These are phyloP conservation scores for Allomyces javanicus DNA, from an alignment of 192 early-diverging fungal genomes.

Conservation along the genomic window DNA sequence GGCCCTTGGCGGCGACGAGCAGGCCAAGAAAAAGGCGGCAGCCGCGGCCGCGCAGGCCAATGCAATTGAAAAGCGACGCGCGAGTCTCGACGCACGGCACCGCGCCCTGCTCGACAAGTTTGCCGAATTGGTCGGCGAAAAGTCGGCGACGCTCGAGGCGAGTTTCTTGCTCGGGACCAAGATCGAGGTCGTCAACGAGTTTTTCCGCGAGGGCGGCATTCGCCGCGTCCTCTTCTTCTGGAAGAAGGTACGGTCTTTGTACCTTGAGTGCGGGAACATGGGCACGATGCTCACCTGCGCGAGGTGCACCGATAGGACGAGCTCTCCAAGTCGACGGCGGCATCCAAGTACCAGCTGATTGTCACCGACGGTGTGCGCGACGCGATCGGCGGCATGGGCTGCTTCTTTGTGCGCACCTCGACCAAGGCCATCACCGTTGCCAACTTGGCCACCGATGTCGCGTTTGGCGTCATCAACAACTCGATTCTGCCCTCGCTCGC, in stretches of 20 bases:
- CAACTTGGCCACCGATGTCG: slow-evolving; percentile 31
- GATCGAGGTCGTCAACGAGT: slow-evolving; percentile 36
- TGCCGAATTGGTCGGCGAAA: slow-evolving; percentile 29
- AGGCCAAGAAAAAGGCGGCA: neutral
- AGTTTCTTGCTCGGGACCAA: slow-evolving; percentile 28
- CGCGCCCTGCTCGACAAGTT: slow-evolving; percentile 39
- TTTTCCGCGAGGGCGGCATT: slow-evolving; percentile 34
- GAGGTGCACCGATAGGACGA: neutral
- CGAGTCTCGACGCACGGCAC: slow-evolving; percentile 30
- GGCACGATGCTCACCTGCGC: too few species aligned
- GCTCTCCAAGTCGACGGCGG: neutral
- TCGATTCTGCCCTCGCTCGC: slow-evolving; percentile 34
- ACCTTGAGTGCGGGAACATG: neutral
- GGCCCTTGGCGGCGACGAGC: neutral
- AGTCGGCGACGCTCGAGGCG: slow-evolving; percentile 31
- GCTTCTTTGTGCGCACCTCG: slow-evolving; percentile 29
- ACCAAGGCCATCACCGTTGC: slow-evolving; percentile 33
- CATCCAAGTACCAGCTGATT: slow-evolving; percentile 17
- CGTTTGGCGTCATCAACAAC: slow-evolving; percentile 26
- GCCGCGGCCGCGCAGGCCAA: neutral
- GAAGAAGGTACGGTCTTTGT: slow-evolving; percentile 20
- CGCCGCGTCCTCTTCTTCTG: slow-evolving; percentile 35
- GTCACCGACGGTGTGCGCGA: slow-evolving; percentile 31
- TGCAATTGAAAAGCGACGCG: slow-evolving; percentile 31
- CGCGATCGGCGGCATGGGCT: slow-evolving; percentile 27